These are phyloP conservation scores for Cladobotryum protrusum DNA, from an alignment of 2,329 filamentous ascomycete genomes.

Conservation along the genomic window DNA sequence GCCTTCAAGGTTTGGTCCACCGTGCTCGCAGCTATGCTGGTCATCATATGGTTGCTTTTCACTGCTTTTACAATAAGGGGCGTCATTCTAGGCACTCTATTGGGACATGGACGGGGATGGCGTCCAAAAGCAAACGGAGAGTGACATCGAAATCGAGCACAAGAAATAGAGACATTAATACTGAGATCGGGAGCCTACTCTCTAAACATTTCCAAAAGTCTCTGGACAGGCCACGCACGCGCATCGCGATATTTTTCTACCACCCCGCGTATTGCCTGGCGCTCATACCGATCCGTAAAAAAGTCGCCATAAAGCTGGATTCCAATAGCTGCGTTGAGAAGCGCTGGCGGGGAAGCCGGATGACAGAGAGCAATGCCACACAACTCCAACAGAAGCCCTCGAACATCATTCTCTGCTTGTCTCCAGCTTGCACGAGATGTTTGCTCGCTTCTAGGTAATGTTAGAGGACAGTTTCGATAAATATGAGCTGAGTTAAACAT, in stretches of 20 bases:
- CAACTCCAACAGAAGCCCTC: constrained; percentile 31
- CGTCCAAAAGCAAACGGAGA: not conserved
- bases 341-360: constrained; percentile 30
- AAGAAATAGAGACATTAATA: not conserved
- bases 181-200: not conserved
- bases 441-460: constrained; percentile 15
- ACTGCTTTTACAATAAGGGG: not conserved
- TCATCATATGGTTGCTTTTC: constrained; percentile 24
- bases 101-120: not conserved
- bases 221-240: constrained; percentile 34
- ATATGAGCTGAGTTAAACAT: constrained; percentile 6
- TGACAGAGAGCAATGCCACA: constrained; percentile 37
- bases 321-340: constrained; percentile 34
- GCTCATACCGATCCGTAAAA: constrained; percentile 34
- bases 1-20: constrained; percentile 34
- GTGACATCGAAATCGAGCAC: constrained; percentile 6
- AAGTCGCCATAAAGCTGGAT: constrained; percentile 38
- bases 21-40: constrained; percentile 26
- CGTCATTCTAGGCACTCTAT: not conserved
- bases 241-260: constrained; percentile 40
- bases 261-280: constrained; percentile 31
- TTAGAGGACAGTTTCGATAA: not conserved
- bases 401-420: constrained; percentile 32
- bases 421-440: constrained; percentile 27
- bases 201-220: constrained; percentile 30